Conservation (phyloP, 1,139 yeast genomes). For the Entelexis paramagnoliae region DNA sequence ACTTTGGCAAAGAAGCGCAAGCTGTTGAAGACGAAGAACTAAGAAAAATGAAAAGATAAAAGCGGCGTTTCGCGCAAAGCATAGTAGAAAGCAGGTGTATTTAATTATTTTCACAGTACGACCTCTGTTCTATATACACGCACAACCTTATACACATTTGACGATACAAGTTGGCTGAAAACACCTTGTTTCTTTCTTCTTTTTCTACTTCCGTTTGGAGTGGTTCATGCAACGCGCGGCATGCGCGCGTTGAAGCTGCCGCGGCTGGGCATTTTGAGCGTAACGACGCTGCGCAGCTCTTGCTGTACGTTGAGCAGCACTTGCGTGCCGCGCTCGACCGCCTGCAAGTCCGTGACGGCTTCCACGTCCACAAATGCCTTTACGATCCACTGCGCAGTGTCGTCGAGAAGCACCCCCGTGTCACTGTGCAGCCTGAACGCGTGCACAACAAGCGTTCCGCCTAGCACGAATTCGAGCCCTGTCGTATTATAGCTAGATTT, state of each 20-base stretch:
- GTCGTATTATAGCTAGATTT: slow-evolving; percentile 56
- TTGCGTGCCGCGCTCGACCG: slow-evolving; percentile 53
- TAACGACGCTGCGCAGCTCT: slow-evolving; percentile 56
- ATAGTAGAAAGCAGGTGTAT: neutral
- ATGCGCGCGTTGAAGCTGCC: slow-evolving; percentile 69
- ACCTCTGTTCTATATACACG: neutral
- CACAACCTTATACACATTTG: neutral
- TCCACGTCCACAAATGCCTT: slow-evolving; percentile 62
- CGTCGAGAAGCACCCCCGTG: slow-evolving; percentile 39
- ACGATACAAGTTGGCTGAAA: too few relatives aligned
- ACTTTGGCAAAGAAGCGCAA: slow-evolving; percentile 68
- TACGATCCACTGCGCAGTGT: slow-evolving; percentile 48
- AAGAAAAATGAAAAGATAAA: too few relatives aligned
- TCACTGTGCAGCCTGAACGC: slow-evolving; percentile 37
- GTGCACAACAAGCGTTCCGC: slow-evolving; percentile 49
- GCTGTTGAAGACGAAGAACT: slow-evolving; percentile 44
- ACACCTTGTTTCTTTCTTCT: too few relatives aligned
- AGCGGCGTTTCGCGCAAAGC: neutral
- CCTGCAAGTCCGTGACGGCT: slow-evolving; percentile 65
- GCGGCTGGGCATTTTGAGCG: slow-evolving; percentile 65
- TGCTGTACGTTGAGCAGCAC: slow-evolving; percentile 53
- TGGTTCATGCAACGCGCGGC: slow-evolving; percentile 10
- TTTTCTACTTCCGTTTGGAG: too few relatives aligned
- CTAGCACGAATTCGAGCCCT: slow-evolving; percentile 57
- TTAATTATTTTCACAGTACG: neutral